These are phyloP conservation scores for Periconia sp. DNA, from an alignment of 2,329 filamentous ascomycete genomes.

Conservation along the genomic window DNA sequence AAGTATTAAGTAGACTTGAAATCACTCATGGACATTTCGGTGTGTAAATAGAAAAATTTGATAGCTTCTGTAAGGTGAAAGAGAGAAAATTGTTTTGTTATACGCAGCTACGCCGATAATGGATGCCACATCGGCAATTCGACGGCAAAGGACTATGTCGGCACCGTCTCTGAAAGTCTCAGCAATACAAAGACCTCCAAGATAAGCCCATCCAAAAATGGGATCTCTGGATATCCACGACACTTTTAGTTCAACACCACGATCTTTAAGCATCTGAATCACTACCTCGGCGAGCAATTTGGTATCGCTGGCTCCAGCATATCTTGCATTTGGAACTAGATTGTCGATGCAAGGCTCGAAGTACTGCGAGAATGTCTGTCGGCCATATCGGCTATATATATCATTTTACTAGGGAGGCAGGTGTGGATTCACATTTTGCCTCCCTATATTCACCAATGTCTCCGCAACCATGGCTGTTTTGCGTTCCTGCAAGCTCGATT, in stretches of 20 bases:
- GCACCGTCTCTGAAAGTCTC: conserved; percentile 4
- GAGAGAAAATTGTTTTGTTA: too few relatives aligned
- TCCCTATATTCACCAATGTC: too few relatives aligned
- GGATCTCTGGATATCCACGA: conserved; percentile 11
- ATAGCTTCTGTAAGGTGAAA: too few relatives aligned
- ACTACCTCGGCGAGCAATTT: conserved; percentile 6
- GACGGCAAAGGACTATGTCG: conserved; percentile 27
- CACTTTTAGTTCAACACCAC: conserved; percentile 3
- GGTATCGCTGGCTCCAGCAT: conserved; percentile 12
- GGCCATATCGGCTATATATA: too few relatives aligned
- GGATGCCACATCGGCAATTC: conserved; percentile 22
- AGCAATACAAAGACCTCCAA: conserved; percentile 6
- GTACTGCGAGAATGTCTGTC: too few relatives aligned
- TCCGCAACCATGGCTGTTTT: conserved; percentile 36
- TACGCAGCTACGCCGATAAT: conserved; percentile 6
- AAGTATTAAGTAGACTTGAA: too few relatives aligned
- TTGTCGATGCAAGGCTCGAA: conserved; percentile 24
- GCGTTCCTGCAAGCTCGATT: conserved; percentile 47
- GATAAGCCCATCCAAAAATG: conserved; percentile 4
- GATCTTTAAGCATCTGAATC: conserved; percentile 1
- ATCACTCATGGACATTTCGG: too few relatives aligned
- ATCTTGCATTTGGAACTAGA: conserved; percentile 2
- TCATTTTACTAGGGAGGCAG: too few relatives aligned
- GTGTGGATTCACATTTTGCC: too few relatives aligned
- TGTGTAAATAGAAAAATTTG: too few relatives aligned